Base-by-base conservation (phyloP, 106 monocot genomes). In the Agapanthus africanus region DNA sequence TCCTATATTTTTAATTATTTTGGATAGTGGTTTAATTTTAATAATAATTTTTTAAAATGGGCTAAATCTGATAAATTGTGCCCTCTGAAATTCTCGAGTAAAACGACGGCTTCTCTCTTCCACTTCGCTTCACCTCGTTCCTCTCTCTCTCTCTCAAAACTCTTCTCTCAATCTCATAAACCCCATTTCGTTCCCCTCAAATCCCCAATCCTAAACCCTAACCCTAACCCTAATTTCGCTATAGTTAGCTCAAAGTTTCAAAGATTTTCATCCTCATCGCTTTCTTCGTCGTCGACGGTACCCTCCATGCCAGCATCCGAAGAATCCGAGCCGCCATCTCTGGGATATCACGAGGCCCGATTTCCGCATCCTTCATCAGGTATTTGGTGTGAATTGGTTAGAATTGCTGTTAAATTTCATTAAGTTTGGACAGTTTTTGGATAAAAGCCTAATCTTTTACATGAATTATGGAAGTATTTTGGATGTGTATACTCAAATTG, bases 331-430 rank as follows among this genome's bases (percentile, higher is more conserved):
- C 57, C 85, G 5, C 66, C 74, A 44, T 90, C 97, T 21, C 87
- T 99, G 14, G 97, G 87, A 99, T 1, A 28, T 79, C 81, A 77
- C 74, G 66, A 51, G 92, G 5, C 72, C 73, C 21, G 99, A 99
- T 73, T 99, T 99, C 60, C 88, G 92, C 32, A 99, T 91, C 56
- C 93, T 99, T 62, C 79, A 87, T 59, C 93, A 93, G 93, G 99
- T 97, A 47, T 36, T 30, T 16, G 31, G 19, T 34, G 7, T 18
- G 36, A 21, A 19, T 15, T 15, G 46, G 42, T 15, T 15, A 3
- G 46, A 19, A 15, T 47, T 47, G 13, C 3, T 47, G 16, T 19
- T 15, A 15, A 47, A 1, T 15, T 47, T n/a, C n/a, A n/a, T n/a
- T n/a, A n/a, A n/a, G n/a, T n/a, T 47, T 47, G 13, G 46, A 47